Evolutionary conservation across 306 rosid genomes (phyloP).

Genomic region (Citrullus colocynthis): DNA sequence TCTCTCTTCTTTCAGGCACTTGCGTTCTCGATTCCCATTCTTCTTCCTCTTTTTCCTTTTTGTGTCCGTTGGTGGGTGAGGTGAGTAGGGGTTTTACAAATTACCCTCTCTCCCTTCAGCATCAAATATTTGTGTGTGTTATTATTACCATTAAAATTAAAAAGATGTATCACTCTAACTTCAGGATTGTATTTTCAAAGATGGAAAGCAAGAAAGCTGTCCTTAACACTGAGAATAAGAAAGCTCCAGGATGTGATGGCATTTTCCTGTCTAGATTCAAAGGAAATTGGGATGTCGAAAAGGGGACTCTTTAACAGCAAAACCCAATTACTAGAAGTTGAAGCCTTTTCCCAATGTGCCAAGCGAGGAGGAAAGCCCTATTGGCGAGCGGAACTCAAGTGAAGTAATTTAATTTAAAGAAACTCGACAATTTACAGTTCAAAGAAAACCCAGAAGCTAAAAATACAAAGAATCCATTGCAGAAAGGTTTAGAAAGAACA

Average conservation of each 20-base stretch:
- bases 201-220: neutral
- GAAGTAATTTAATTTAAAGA: neutral
- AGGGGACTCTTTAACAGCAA: neutral
- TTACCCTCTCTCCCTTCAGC: neutral
- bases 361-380: neutral
- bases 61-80: neutral
- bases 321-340: neutral
- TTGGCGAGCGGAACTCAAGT: neutral
- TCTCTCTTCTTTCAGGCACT: neutral
- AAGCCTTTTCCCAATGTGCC: neutral
- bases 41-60: neutral
- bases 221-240: neutral
- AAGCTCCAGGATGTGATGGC: neutral
- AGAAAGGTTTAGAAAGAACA: neutral
- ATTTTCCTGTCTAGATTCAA: neutral
- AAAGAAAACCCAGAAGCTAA: neutral
- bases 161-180: neutral
- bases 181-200: neutral
- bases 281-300: neutral
- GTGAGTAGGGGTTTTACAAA: neutral
- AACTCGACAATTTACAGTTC: neutral
- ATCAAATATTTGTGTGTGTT: neutral
- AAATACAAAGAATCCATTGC: neutral
- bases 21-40: neutral
- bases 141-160: neutral